Evolutionary conservation across 306 rosid species (phyloP).

Genomic region (Erythrophleum fordii): DNA sequence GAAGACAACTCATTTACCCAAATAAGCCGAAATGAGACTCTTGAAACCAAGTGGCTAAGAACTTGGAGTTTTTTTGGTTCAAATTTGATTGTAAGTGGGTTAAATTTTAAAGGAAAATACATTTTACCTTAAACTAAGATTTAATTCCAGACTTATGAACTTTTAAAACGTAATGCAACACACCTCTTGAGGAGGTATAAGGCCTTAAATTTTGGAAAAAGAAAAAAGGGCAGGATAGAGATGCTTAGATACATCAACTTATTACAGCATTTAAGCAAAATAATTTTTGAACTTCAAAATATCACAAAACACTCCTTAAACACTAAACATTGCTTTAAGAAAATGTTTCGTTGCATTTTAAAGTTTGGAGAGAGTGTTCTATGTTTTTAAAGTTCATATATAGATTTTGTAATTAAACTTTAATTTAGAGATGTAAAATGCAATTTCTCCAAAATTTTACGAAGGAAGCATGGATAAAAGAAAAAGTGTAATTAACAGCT

Average conservation of each 20-base stretch:
- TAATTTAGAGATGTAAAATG: background rate
- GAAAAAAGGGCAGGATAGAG: too few species aligned
- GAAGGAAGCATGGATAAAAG: background rate
- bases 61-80: background rate
- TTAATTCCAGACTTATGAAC: too few species aligned
- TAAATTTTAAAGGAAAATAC: background rate
- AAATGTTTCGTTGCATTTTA: background rate
- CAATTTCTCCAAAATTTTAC: background rate
- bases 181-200: background rate
- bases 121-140: too few species aligned
- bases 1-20: too few species aligned
- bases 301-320: too few species aligned
- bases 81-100: background rate
- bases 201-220: background rate
- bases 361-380: background rate
- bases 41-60: background rate
- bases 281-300: too few species aligned
- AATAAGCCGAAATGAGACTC: too few species aligned
- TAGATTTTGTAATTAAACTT: background rate
- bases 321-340: too few species aligned
- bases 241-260: too few species aligned
- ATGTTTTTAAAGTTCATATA: too few species aligned
- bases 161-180: too few species aligned
- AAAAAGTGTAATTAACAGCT: background rate
- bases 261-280: too few species aligned